These are phyloP conservation scores for Metarhizium sp. DNA, from an alignment of 2,329 filamentous ascomycete species.

Conservation along the genomic window DNA sequence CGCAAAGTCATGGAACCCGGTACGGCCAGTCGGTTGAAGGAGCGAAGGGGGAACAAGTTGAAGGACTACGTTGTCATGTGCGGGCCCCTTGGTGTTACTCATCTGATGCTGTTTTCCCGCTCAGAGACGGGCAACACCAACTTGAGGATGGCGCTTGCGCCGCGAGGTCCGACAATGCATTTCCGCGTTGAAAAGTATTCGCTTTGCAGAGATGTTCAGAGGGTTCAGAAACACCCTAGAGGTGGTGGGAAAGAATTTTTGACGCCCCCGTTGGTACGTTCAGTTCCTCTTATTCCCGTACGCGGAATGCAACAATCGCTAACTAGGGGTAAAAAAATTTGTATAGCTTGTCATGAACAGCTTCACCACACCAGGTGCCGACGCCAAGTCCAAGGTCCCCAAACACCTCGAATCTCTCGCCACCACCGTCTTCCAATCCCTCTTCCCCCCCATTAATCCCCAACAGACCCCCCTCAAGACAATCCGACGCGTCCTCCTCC, in stretches of 20 bases:
- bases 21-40: conserved; percentile 81
- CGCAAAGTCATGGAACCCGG: conserved; percentile 92
- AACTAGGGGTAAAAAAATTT: conserved; percentile 9
- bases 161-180: conserved; percentile 83
- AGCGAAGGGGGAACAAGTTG: conserved; percentile 78
- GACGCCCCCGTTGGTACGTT: conserved; percentile 65
- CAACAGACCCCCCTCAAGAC: conserved; percentile 81
- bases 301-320: conserved; percentile 10
- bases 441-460: conserved; percentile 93
- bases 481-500: conserved; percentile 82
- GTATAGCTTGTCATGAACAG: conserved; percentile 91
- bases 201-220: conserved; percentile 81
- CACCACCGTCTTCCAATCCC: conserved; percentile 89
- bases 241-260: conserved; percentile 78
- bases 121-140: conserved; percentile 89
- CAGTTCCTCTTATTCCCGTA: not conserved
- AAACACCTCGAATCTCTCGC: conserved; percentile 89
- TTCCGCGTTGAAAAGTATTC: conserved; percentile 95
- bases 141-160: conserved; percentile 76
- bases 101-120: conserved; percentile 86
- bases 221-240: conserved; percentile 72
- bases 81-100: conserved; percentile 84
- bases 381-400: conserved; percentile 62
- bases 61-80: conserved; percentile 94
- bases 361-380: conserved; percentile 59